Evolutionary conservation across 2,329 filamentous ascomycete genomes (phyloP).

Genomic region (Calonectria naviculata): DNA sequence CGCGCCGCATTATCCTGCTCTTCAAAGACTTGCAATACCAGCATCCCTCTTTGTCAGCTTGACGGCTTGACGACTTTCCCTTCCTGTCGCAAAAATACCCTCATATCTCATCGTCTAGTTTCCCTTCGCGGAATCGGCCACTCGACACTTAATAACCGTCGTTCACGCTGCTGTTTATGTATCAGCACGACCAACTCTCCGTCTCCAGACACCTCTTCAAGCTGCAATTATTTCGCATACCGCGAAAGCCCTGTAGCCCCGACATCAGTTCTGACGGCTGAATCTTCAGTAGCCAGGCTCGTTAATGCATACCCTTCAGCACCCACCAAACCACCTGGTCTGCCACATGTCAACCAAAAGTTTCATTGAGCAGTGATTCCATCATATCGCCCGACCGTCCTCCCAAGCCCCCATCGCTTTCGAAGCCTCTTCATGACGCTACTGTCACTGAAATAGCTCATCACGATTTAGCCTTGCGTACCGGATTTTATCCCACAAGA

Average conservation of each 20-base stretch:
- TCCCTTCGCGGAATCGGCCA: constrained; percentile 32
- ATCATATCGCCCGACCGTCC: constrained; percentile 53
- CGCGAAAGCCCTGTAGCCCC: constrained; percentile 92
- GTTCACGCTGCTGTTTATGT: constrained; percentile 82
- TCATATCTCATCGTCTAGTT: constrained; percentile 10
- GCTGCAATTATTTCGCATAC: constrained; percentile 97
- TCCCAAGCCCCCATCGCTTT: constrained; percentile 46
- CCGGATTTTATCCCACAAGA: constrained; percentile 30
- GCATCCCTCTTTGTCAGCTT: constrained; percentile 1
- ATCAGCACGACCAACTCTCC: constrained; percentile 93
- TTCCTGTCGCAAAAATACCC: neutral
- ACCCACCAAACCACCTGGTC: constrained; percentile 58
- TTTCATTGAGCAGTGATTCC: constrained; percentile 66
- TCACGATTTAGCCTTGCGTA: constrained; percentile 28
- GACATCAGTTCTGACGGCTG: constrained; percentile 95
- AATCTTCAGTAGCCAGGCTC: constrained; percentile 59
- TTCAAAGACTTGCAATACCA: constrained; percentile 17
- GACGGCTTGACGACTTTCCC: constrained; percentile 7
- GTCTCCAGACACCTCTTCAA: constrained; percentile 95
- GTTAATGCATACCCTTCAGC: constrained; percentile 69
- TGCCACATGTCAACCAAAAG: constrained; percentile 67
- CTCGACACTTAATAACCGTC: constrained; percentile 45
- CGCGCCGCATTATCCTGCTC: constrained; percentile 32
- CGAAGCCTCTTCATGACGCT: constrained; percentile 53
- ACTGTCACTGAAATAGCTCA: constrained; percentile 38